Base-by-base conservation (phyloP, 1,284 basidiomycete genomes). In the Trichosporon asahii region DNA sequence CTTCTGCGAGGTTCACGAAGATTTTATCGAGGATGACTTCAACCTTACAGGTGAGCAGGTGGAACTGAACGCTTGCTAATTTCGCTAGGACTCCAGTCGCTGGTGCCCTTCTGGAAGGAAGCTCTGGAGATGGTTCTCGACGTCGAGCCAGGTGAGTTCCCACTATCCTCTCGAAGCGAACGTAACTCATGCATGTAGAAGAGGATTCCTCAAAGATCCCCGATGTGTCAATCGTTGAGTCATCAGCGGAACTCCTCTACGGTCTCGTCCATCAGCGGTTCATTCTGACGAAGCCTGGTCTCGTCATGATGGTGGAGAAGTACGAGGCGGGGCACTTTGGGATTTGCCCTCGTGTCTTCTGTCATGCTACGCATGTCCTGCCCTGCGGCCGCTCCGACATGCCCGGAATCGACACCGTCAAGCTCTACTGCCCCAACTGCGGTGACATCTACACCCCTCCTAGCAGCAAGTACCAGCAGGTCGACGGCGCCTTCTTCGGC, bases 61-160 rank as follows among this genome's bases (percentile, higher is more conserved):
- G 37, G 40, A 25, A 27, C 64, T 8, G 29, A 9, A 12, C 2
- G 23, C 4, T 21, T 6, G 25, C 57, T 64, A 21, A 70, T 67
- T 65, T 2, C 61, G n/a, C 8, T 72, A 84, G 97, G 97, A 1
- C 85, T 99, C 75, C 95, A 95, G 81, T 88, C 89, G 21, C 91
- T 98, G 87, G 95, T 99, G 0, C 87, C 97, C 9, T 99, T 99
- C 82, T 99, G 97, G 94, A 83, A 98, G 84, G 97, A 99, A 83
- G 97, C 97, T 31, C 91, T 99, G 89, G 97, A 99, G 85, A 99
- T 99, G 97, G 95, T 99, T n/a, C 85, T 99, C 71, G 97, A 99
- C 84, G 96, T 99, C 66, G 97, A 99, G 85, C 94, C 97, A 85
- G 94, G 94, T 95, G 83, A 82, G 90, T 81, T 35, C 6, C 1